Percentiles rank a stretch among this genome's conserved stretches.
Evolutionary conservation across 495 filamentous ascomycete genomes (phyloP).

Genomic region (Aspergillus cristatus): DNA sequence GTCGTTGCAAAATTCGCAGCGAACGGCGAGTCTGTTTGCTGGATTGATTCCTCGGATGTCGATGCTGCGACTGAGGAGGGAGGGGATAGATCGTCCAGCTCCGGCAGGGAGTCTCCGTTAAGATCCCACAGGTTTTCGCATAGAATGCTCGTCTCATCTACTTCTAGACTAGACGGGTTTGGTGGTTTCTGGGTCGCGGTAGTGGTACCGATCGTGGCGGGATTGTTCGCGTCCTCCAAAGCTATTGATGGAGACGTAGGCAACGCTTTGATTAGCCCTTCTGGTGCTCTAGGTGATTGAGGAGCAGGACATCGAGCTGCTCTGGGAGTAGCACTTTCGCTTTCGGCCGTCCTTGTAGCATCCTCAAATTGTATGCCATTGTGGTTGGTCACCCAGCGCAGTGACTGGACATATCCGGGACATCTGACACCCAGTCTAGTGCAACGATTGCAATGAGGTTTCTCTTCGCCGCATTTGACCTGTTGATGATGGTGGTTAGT

Average conservation of each 20-base stretch:
- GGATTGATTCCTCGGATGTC: constrained; percentile 2
- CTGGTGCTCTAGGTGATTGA: not conserved
- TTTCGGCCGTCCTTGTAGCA: constrained; percentile 2
- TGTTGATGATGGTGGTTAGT: constrained; percentile 11
- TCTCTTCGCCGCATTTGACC: constrained; percentile 50
- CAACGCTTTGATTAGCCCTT: not conserved
- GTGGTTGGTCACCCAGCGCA: constrained; percentile 45
- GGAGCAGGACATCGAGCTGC: constrained; percentile 1
- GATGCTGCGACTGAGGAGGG: constrained; percentile 11
- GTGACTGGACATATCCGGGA: constrained; percentile 43
- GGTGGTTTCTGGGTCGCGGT: too few species aligned
- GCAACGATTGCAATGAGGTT: constrained; percentile 44
- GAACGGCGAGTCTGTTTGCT: constrained; percentile 14
- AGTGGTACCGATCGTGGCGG: not conserved
- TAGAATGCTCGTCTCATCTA: constrained; percentile 14
- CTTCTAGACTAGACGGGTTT: constrained; percentile 5
- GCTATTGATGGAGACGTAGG: not conserved
- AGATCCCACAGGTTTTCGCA: constrained; percentile 32
- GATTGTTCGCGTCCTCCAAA: constrained; percentile 1
- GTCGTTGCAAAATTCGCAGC: constrained; percentile 14
- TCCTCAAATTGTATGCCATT: too few species aligned
- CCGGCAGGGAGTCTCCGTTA: constrained; percentile 24
- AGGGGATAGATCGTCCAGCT: constrained; percentile 26
- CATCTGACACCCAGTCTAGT: constrained; percentile 39
- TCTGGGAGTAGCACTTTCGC: not conserved